phyloP scores from a whole-genome alignment of 768 basidiomycete genomes.

The Clitopilus passeckerianus region DNA sequence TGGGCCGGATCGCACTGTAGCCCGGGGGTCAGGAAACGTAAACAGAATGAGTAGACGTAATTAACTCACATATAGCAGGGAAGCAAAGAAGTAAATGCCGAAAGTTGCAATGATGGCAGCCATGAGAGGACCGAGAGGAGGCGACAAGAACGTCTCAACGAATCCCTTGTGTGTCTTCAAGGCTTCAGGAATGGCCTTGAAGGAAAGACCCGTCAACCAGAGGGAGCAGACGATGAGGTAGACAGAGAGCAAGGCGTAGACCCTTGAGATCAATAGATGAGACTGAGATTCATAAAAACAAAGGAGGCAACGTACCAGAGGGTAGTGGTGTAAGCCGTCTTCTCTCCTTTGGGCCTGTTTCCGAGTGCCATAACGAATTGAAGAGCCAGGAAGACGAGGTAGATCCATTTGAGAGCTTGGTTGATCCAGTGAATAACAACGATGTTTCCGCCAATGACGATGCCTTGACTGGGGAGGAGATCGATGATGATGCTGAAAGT shows the following conservation, averaged over 20 bases:
- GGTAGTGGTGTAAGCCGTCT: constrained; percentile 65
- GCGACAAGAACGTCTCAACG: constrained; percentile 59
- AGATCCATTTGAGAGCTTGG: constrained; percentile 80
- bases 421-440: constrained; percentile 85
- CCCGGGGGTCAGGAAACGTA: not conserved
- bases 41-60: not conserved
- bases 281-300: not conserved
- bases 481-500: constrained; percentile 96
- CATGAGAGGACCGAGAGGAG: constrained; percentile 77
- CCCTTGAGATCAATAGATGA: constrained; percentile 33
- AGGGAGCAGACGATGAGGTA: constrained; percentile 88
- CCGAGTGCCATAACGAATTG: constrained; percentile 63
- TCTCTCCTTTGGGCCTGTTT: constrained; percentile 87
- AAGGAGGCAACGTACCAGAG: constrained; percentile 48
- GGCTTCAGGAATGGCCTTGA: constrained; percentile 53
- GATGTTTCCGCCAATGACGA: constrained; percentile 68
- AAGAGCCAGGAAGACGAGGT: constrained; percentile 77
- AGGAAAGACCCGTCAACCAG: constrained; percentile 76
- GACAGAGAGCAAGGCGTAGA: constrained; percentile 78
- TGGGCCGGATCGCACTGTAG: constrained; percentile 93
- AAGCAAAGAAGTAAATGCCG: constrained; percentile 83
- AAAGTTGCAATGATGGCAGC: constrained; percentile 88
- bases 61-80: constrained; percentile 75
- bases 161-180: constrained; percentile 49
- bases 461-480: constrained; percentile 55